Evolutionary conservation across 306 rosid species (phyloP).

Genomic region (Bauhinia variegata): DNA sequence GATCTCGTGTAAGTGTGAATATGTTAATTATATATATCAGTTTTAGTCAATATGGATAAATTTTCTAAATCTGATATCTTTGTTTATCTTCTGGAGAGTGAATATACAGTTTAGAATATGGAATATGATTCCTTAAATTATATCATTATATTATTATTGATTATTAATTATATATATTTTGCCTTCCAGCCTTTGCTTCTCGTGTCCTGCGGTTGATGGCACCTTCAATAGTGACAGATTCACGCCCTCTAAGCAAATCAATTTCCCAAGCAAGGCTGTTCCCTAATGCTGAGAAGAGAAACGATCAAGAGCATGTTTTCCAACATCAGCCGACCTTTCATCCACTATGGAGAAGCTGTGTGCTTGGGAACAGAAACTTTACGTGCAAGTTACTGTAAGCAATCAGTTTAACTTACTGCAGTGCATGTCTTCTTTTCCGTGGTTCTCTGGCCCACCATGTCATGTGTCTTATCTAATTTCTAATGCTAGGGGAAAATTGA

Average conservation of each 20-base stretch:
- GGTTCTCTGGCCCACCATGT: too few species aligned
- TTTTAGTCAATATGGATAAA: not conserved
- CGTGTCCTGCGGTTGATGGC: slow-evolving; percentile 13
- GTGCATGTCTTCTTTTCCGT: too few species aligned
- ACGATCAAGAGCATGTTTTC: slow-evolving; percentile 11
- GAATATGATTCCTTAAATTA: too few species aligned
- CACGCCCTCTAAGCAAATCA: too few species aligned
- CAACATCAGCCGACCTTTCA: slow-evolving; percentile 32
- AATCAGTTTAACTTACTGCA: not conserved
- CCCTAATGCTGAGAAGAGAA: slow-evolving; percentile 16
- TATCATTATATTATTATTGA: too few species aligned
- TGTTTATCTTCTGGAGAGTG: too few species aligned
- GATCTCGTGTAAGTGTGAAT: not conserved
- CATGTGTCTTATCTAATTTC: not conserved
- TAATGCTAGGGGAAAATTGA: not conserved
- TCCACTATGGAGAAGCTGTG: slow-evolving; percentile 39
- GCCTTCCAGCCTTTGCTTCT: slow-evolving; percentile 41
- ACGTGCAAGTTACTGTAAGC: slow-evolving; percentile 37
- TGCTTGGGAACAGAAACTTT: slow-evolving; percentile 45
- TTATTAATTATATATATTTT: not conserved
- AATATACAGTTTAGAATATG: too few species aligned
- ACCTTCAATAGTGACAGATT: slow-evolving; percentile 18
- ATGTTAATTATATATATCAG: not conserved
- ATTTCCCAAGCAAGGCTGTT: too few species aligned
- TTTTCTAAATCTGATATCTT: too few species aligned